Conservation (phyloP, 345 rosid species). For the Stellera chamaejasme region DNA sequence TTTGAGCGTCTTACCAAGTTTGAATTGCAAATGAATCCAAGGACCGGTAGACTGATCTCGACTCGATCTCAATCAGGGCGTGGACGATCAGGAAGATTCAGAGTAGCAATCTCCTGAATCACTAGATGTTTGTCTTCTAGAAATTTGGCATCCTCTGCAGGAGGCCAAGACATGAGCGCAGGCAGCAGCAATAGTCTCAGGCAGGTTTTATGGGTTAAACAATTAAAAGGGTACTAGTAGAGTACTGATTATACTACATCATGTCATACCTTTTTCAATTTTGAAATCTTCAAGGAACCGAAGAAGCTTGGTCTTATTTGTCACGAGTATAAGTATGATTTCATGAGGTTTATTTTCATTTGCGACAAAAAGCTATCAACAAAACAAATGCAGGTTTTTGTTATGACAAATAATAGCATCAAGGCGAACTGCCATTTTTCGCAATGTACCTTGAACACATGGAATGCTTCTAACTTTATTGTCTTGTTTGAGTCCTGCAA, state of each 20-base stretch:
- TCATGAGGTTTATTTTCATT: conserved; percentile 46
- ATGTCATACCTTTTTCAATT: conserved; percentile 34
- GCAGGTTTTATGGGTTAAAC: too few relatives aligned
- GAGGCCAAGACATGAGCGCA: not conserved
- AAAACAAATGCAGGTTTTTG: not conserved
- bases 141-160: conserved; percentile 31
- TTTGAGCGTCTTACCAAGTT: too few relatives aligned
- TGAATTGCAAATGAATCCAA: not conserved
- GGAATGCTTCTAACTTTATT: conserved; percentile 46
- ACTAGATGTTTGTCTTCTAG: conserved; percentile 31
- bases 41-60: conserved; percentile 7
- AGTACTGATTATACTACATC: too few relatives aligned
- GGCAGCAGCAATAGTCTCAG: too few relatives aligned
- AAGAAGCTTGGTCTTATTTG: conserved; percentile 46
- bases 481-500: conserved; percentile 44
- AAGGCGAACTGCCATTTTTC: not conserved
- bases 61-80: conserved; percentile 13
- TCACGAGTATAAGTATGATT: conserved; percentile 27
- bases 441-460: conserved; percentile 42
- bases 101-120: conserved; percentile 21
- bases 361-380: conserved; percentile 38
- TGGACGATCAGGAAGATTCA: conserved; percentile 20
- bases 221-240: too few relatives aligned
- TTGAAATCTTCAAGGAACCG: conserved; percentile 38
- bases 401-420: not conserved